A percentile compares a stretch with the other conserved stretches of the same genome.
These are phyloP conservation scores for Geranium brycei DNA, from an alignment of 345 rosid species.

Conservation along the genomic window DNA sequence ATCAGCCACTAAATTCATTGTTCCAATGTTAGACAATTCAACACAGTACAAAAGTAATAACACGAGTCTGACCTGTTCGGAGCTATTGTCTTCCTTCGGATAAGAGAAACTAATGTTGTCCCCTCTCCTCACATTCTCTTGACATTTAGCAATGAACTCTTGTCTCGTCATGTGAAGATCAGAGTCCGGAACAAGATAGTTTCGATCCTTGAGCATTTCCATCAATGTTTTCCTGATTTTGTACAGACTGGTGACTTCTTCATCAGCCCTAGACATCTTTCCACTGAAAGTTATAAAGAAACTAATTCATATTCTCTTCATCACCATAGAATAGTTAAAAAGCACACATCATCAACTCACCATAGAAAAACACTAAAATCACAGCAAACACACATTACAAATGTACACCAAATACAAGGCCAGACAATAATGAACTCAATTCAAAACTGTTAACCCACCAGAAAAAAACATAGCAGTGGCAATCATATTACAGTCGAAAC, in stretches of 20 bases:
- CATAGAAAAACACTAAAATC: no score
- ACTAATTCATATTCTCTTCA: no score
- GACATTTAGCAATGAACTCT: conserved; percentile 36
- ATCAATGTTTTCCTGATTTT: conserved; percentile 38
- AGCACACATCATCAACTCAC: no score
- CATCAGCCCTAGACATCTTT: conserved; percentile 24
- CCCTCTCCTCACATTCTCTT: conserved; percentile 31
- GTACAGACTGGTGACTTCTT: conserved; percentile 37
- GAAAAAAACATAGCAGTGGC: no score
- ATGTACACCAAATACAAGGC: no score
- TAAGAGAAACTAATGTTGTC: conserved; percentile 20
- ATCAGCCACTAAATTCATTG: no score
- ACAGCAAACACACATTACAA: no score
- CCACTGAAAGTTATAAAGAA: not conserved
- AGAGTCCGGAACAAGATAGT: conserved; percentile 27
- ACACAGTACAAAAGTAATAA: not conserved
- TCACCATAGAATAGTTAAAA: no score
- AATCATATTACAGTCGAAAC: no score
- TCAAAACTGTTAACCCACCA: no score
- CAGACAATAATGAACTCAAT: no score
- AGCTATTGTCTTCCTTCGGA: conserved; percentile 23
- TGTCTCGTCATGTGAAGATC: conserved; percentile 38
- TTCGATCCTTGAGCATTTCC: conserved; percentile 50
- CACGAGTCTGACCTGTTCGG: conserved; percentile 27
- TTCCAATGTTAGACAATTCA: not conserved